Evolutionary conservation across 805 yeast species (phyloP), one percentile per base, ranked within the genome.

Genomic region (Kuraishia molischiana): DNA sequence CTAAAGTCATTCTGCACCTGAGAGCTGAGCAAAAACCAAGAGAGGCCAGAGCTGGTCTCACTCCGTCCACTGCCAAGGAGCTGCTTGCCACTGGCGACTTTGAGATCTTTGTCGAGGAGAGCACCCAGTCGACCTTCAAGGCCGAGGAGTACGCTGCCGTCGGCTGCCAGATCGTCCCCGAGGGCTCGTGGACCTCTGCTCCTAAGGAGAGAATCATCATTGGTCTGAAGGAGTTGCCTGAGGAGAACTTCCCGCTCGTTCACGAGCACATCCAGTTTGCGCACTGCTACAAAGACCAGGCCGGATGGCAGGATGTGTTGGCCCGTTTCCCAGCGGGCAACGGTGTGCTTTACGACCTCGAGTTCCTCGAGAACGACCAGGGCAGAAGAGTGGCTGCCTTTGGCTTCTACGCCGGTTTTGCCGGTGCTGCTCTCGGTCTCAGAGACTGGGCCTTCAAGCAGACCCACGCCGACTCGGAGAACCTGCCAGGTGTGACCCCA

Each of bases 321-420:
- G 57, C 70, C 41, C 77, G 99, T 61, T 92, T 87, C 68, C 94
- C 94, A 37, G 79, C 74, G 29, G 99, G 99, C 36, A 75, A 83
- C 41, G 97, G 98, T 50, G 72, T 75, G 11, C 72, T 92, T 48
- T 92, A 92, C 58, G 99, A 92, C 59, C 69, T 92, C 48, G 99
- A 92, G 66, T 92, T 92, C 56, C 69, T 92, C 58, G 94, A 85
- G 60, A 86, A 92, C 58, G 96, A 83, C 50, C 79, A 76, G 54
- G 97, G 97, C 26, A 84, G 98, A 70, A 84, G 99, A 65, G 99
- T 92, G 21, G 99, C 99, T 33, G 98, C 98, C 6, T 92, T 92
- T 58, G 99, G 99, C n/a, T 92, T 76, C 69, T 90, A 90, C 60
- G 98, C 99, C 33, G 99, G 99, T n/a, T 92, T 92, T 59, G 98